These are phyloP conservation scores for Rhizoclosmatium globosum DNA, from an alignment of 192 early-diverging fungal species.

Conservation along the genomic window DNA sequence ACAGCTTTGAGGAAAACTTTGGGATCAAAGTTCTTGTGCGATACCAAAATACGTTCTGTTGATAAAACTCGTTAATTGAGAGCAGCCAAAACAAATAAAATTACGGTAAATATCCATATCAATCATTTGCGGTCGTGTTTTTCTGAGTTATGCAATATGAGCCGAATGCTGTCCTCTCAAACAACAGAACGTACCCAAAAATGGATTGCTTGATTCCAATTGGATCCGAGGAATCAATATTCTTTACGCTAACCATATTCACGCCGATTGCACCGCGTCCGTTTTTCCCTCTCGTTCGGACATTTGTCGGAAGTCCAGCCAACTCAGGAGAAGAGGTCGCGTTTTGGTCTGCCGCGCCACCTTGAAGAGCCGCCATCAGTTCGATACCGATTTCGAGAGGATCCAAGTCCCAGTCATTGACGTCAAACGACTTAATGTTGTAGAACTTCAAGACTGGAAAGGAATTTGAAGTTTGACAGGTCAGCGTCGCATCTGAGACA, in stretches of 20 bases:
- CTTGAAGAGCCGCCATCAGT: background rate
- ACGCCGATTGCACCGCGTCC: background rate
- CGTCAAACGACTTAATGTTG: constrained; percentile 48
- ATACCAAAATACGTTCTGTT: constrained; percentile 52
- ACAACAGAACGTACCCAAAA: constrained; percentile 36
- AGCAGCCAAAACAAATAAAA: background rate
- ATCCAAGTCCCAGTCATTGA: constrained; percentile 44
- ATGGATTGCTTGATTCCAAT: constrained; percentile 52
- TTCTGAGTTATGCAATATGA: constrained; percentile 18
- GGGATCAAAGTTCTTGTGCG: constrained; percentile 70
- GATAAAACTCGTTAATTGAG: background rate
- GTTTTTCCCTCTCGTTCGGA: background rate
- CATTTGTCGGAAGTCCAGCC: background rate
- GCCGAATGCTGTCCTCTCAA: background rate
- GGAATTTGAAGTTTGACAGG: too few species aligned
- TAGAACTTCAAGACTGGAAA: constrained; percentile 52
- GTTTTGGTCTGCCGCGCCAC: background rate
- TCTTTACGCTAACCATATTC: constrained; percentile 23
- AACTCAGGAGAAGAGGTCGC: background rate
- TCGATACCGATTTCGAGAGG: constrained; percentile 19
- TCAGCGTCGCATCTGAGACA: background rate
- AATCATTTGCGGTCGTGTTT: constrained; percentile 10
- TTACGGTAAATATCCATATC: constrained; percentile 27
- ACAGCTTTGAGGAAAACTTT: constrained; percentile 80
- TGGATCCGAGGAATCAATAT: constrained; percentile 54